Evolutionary conservation across 1,139 yeast genomes (phyloP), one percentile per base, ranked within the genome.

Genomic region (Blastobotrys malaysiensis): DNA sequence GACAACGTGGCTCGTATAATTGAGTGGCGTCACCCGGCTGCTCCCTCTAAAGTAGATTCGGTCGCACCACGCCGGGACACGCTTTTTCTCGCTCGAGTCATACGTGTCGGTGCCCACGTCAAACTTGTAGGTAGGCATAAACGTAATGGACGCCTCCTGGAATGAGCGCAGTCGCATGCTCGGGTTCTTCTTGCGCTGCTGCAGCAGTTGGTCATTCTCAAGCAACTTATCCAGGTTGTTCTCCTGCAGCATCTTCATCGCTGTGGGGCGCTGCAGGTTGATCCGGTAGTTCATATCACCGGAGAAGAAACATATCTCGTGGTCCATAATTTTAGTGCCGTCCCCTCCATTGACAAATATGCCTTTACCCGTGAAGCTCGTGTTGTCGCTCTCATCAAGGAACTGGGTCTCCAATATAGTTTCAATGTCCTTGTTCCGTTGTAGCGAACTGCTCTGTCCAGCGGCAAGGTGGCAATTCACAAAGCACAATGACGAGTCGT

Each of bases 1-100:
- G 5, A 57, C 58, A 18, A 59, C 46, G 45, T 63, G 60, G 27
- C 67, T 56, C 47, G 63, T 48, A 53, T 71, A 71, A 9, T 55
- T 54, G 36, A 68, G 24, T 18, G 66, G 60, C 4, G 51, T 21
- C 44, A 69, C 55, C 20, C 61, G 55, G 51, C 59, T 68, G n/a
- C 73, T 73, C 43, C 87, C 84, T 47, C 79, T 76, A 65, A 78
- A 87, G 52, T 90, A 77, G 47, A 89, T 82, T 67, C 97, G 77
- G 69, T 93, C 99, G 7, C 98, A 91, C 99, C 99, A 93, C 0
- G 98, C 93, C 0, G 99, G 99, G 0, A 89, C 83, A 62, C 99
- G 79, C 63, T 86, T 93, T 69, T 93, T 93, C 65, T 91, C 98
- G 48, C 95, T 86, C 2, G 91, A 77, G 65, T 90, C 97, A 62